Base-by-base conservation (phyloP, 2,329 filamentous ascomycete species). In the Capronia coronata region DNA sequence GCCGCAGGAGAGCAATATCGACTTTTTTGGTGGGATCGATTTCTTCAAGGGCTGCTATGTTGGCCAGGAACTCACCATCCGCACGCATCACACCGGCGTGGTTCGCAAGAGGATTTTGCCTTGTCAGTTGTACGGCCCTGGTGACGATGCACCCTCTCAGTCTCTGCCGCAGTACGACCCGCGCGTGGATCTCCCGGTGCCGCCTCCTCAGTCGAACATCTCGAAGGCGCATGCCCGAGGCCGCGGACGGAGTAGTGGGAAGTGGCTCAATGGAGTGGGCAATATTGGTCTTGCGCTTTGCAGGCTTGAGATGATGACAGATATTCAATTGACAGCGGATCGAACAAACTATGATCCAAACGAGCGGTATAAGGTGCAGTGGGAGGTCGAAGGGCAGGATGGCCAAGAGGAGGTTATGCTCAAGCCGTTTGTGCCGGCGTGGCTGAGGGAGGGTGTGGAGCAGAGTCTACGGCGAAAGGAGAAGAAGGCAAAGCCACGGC, bases 41-140 rank as follows among this genome's bases (percentile, higher is more conserved):
- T 98, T 93, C 71, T 82, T 82, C 64, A 98, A 98, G 71, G 93
- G 93, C 6, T 98, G 93, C 70, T 98, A 98, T 67, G 81, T 97
- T 6, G 93, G 93, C 0, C 93, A 98, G 69, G 93, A 98, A 68
- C 77, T 98, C 56, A 97, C 93, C 1, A 95, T 97, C 58, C 84
- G 93, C 35, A 98, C 93, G 1, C 85, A 90, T 65, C 93, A 98
- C 68, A 90, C 86, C 10, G 93, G 93, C 18, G 87, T 98, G 13
- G 87, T 98, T 34, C 78, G 93, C 54, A 95, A 96, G 75, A 78
- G 93, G 43, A 80, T 97, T 43, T 67, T 98, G 45, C 93, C 93
- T 0, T 82, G 91, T 27, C 70, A 84, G 57, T 63, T 96, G 13
- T 93, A 91, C 65, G 71, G 70, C 7, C 14, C 34, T 5, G 66